These are phyloP conservation scores for Penicillium desertorum DNA, from an alignment of 495 filamentous ascomycete genomes.

Conservation along the genomic window DNA sequence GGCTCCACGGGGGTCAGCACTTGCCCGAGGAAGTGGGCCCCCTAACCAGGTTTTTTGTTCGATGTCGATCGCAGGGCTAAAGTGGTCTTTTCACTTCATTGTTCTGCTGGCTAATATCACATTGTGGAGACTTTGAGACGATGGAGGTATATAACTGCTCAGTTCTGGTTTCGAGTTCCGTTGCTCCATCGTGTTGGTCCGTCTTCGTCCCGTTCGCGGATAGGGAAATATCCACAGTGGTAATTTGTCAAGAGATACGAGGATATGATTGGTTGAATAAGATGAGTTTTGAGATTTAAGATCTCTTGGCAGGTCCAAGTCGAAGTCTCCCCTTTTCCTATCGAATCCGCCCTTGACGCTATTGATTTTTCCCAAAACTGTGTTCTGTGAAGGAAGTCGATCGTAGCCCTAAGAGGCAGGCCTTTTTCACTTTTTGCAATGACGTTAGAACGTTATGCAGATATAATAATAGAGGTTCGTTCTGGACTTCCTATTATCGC, in stretches of 20 bases:
- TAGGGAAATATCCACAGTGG: not conserved
- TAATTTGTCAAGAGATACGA: not conserved
- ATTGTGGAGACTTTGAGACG: not conserved
- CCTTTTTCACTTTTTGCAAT: not conserved
- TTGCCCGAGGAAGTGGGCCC: constrained; percentile 5
- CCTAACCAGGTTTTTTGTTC: not conserved
- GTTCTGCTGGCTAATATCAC: not conserved
- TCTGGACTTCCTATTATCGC: too few species aligned
- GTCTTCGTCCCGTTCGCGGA: not conserved
- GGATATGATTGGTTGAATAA: not conserved
- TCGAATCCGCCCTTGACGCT: not conserved
- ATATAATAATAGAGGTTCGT: too few species aligned
- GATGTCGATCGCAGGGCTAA: not conserved
- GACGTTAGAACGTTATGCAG: not conserved
- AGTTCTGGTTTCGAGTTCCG: not conserved
- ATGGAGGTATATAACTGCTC: not conserved
- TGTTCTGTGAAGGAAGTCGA: not conserved
- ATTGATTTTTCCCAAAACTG: not conserved
- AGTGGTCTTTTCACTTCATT: not conserved
- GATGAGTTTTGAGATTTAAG: not conserved
- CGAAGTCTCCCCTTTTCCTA: not conserved
- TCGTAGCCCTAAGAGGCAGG: not conserved
- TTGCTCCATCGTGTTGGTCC: not conserved
- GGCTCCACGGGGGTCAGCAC: constrained; percentile 4
- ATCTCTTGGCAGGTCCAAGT: not conserved